Percentiles rank a stretch among this genome's conserved stretches.
Conservation (phyloP, 2,329 filamentous ascomycete genomes). For the Diaporthe eres region DNA sequence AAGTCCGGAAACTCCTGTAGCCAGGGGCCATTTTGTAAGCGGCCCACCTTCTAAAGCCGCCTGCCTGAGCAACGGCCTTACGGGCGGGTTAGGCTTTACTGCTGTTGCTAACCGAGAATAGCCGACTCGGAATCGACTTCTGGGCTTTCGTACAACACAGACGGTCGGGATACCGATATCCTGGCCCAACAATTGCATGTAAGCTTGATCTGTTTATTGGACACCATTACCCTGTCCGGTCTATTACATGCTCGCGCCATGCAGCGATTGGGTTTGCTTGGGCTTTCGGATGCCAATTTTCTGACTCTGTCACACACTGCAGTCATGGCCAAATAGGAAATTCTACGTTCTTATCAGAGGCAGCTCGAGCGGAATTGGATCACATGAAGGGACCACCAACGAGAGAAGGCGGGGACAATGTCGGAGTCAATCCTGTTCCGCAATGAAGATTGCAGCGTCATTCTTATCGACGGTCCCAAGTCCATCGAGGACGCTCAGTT, state of each 20-base stretch:
- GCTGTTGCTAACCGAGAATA: constrained; percentile 12
- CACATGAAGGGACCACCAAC: constrained; percentile 23
- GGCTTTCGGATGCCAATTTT: neutral
- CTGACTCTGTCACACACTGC: neutral
- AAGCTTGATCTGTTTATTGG: neutral
- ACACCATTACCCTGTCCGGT: neutral
- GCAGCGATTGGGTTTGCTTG: neutral
- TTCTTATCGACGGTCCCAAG: constrained; percentile 77
- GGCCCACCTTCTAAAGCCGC: constrained; percentile 31
- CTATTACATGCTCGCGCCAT: neutral
- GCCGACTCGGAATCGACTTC: constrained; percentile 25
- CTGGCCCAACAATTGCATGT: constrained; percentile 18
- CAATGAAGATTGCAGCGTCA: constrained; percentile 62
- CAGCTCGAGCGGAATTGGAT: neutral
- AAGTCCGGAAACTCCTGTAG: constrained; percentile 20
- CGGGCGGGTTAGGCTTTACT: neutral
- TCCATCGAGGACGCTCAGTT: constrained; percentile 79
- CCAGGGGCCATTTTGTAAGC: constrained; percentile 40
- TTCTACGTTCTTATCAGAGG: neutral
- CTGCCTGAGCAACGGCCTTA: neutral
- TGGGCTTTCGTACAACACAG: neutral
- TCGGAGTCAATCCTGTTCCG: constrained; percentile 65
- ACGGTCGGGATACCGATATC: neutral
- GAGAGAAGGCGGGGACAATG: constrained; percentile 17
- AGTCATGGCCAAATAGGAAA: neutral